A percentile compares a stretch with the other conserved stretches of the same genome.
Evolutionary conservation across 306 rosid species (phyloP).

Genomic region (Corylus avellana): DNA sequence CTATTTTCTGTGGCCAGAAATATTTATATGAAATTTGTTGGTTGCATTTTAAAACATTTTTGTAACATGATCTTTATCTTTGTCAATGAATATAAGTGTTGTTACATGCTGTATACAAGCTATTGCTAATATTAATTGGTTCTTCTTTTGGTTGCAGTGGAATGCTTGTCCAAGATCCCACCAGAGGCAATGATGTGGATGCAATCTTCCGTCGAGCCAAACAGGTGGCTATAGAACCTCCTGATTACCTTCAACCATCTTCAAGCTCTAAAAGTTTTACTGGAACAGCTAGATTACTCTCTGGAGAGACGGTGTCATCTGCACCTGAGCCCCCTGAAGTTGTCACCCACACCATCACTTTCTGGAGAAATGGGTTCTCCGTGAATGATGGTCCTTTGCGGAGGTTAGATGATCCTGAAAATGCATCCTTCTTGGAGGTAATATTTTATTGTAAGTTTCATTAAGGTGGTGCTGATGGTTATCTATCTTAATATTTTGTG

Average conservation of each 20-base stretch:
- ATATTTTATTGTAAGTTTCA: slow-evolving; percentile 14
- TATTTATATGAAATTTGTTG: background rate
- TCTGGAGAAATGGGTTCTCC: slow-evolving; percentile 92
- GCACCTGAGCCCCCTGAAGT: slow-evolving; percentile 55
- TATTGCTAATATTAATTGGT: slow-evolving; percentile 2
- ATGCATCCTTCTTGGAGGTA: slow-evolving; percentile 84
- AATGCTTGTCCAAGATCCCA: slow-evolving; percentile 91
- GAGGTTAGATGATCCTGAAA: slow-evolving; percentile 74
- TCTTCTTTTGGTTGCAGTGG: slow-evolving; percentile 54
- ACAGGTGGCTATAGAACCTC: slow-evolving; percentile 47
- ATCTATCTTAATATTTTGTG: background rate
- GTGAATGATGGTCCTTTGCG: slow-evolving; percentile 74
- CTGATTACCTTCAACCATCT: slow-evolving; percentile 41
- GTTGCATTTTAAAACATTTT: background rate
- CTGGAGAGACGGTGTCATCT: slow-evolving; percentile 75
- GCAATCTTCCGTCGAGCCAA: slow-evolving; percentile 67
- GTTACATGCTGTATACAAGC: background rate
- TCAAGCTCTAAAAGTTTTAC: slow-evolving; percentile 64
- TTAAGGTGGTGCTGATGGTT: background rate
- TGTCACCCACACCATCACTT: slow-evolving; percentile 58
- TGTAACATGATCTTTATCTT: background rate
- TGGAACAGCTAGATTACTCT: slow-evolving; percentile 80
- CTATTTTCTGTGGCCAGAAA: background rate
- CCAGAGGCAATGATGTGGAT: slow-evolving; percentile 59
- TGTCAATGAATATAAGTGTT: background rate